A percentile compares a stretch with the other conserved stretches of the same genome.
These are phyloP conservation scores for Leccinum broughii DNA, from an alignment of 768 basidiomycete genomes.

Conservation along the genomic window DNA sequence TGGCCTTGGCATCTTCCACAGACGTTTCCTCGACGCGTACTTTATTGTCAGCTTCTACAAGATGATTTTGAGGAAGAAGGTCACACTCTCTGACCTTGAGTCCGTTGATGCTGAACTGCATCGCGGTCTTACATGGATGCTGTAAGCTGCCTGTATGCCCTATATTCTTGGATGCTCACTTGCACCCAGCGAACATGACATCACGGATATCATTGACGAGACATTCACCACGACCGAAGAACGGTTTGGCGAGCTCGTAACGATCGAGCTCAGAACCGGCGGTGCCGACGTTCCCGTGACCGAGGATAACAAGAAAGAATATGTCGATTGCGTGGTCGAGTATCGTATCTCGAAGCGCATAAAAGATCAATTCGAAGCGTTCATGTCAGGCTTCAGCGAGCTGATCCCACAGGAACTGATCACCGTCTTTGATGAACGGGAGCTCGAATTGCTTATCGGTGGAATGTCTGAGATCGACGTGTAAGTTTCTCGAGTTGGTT, in stretches of 20 bases:
- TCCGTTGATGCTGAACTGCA: constrained; percentile 95
- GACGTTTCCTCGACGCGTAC: constrained; percentile 98
- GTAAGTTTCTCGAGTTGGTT: constrained; percentile 46
- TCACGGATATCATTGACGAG: constrained; percentile 97
- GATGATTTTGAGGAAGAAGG: constrained; percentile 99
- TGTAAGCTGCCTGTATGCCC: constrained; percentile 53
- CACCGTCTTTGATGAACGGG: constrained; percentile 98
- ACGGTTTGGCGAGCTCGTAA: constrained; percentile 97
- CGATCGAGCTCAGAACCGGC: constrained; percentile 89
- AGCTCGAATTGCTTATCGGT: constrained; percentile 94
- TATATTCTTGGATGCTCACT: constrained; percentile 13
- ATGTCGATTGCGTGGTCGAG: constrained; percentile 91
- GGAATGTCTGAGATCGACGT: constrained; percentile 99
- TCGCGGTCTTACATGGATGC: constrained; percentile 97
- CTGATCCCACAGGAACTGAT: constrained; percentile 96
- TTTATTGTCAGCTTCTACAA: constrained; percentile 99
- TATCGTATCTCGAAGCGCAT: constrained; percentile 97
- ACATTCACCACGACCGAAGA: constrained; percentile 97
- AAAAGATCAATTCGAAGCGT: constrained; percentile 98
- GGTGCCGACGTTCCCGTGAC: constrained; percentile 88
- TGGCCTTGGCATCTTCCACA: constrained; percentile 97
- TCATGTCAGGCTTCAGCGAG: constrained; percentile 99
- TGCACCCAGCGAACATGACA: constrained; percentile 83
- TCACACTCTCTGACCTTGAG: constrained; percentile 89
- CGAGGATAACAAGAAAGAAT: constrained; percentile 98